These are phyloP conservation scores for Dichotomocladium elegans DNA, from an alignment of 371 early-diverging fungal species.

Conservation along the genomic window DNA sequence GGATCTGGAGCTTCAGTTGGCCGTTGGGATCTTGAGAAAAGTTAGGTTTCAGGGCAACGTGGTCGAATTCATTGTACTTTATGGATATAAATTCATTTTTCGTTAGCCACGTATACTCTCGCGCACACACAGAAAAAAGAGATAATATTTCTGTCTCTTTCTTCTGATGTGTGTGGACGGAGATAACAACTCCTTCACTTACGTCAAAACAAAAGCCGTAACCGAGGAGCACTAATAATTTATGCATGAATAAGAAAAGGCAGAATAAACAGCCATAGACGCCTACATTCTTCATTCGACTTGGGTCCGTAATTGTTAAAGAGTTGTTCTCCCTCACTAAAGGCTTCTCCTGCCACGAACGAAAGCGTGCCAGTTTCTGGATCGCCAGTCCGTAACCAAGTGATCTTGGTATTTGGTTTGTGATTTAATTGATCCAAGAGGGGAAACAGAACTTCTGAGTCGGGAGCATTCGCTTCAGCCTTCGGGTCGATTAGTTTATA, in stretches of 20 bases:
- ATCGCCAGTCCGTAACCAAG: slow-evolving; percentile 41
- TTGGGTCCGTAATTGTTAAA: slow-evolving; percentile 71
- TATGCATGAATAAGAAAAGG: slow-evolving; percentile 20
- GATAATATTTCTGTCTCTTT: no score
- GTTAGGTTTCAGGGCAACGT: slow-evolving; percentile 52
- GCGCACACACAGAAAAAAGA: not conserved
- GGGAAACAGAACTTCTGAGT: slow-evolving; percentile 52
- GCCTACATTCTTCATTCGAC: slow-evolving; percentile 69
- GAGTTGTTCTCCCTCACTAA: slow-evolving; percentile 43
- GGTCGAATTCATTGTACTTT: slow-evolving; percentile 47
- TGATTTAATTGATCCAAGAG: slow-evolving; percentile 59
- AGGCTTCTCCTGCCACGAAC: slow-evolving; percentile 30
- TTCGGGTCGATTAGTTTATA: slow-evolving; percentile 40
- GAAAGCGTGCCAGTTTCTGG: slow-evolving; percentile 24
- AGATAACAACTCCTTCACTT: no score
- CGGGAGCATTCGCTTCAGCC: slow-evolving; percentile 8
- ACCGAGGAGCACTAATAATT: slow-evolving; percentile 41
- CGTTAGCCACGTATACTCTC: not conserved
- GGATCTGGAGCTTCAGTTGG: slow-evolving; percentile 35
- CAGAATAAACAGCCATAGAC: no score
- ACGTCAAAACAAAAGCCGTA: slow-evolving; percentile 65
- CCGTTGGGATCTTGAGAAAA: slow-evolving; percentile 54
- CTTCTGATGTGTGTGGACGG: no score
- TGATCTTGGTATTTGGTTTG: slow-evolving; percentile 45
- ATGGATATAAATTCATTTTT: not conserved